Conservation (phyloP, 2,329 filamentous ascomycete species). For the Neoarthrinium moseri region DNA sequence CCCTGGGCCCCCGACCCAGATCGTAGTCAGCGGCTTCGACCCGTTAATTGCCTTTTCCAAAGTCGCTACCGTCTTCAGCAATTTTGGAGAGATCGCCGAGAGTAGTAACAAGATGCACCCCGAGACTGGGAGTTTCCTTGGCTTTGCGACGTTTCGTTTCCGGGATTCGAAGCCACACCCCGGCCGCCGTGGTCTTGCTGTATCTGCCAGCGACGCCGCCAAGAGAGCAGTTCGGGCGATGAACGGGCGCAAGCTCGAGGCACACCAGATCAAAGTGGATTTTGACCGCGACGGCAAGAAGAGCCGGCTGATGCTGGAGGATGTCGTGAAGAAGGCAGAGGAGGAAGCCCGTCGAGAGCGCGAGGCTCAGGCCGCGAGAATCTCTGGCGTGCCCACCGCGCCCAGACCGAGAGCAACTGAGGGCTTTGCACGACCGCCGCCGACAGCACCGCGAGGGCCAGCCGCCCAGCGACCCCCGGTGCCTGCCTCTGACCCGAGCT, state of each 20-base stretch:
- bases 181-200: conserved; percentile 47
- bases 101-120: conserved; percentile 95
- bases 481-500: conserved; percentile 30
- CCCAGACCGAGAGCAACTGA: conserved; percentile 33
- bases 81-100: conserved; percentile 83
- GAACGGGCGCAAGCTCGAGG: conserved; percentile 77
- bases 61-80: conserved; percentile 72
- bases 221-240: conserved; percentile 75
- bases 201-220: conserved; percentile 77
- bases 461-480: conserved; percentile 50
- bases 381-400: conserved; percentile 20
- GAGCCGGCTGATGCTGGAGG: conserved; percentile 76
- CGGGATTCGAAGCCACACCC: conserved; percentile 61
- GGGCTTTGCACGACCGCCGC: conserved; percentile 64
- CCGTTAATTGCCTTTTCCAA: conserved; percentile 79
- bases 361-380: conserved; percentile 18
- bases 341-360: conserved; percentile 50
- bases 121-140: conserved; percentile 88
- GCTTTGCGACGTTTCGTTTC: conserved; percentile 89
- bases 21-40: conserved; percentile 96
- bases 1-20: conserved; percentile 83
- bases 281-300: conserved; percentile 86
- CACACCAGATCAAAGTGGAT: conserved; percentile 75
- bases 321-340: conserved; percentile 67
- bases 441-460: conserved; percentile 84